Conservation (phyloP, 306 rosid species). For the Pterocarpus macrocarpus region DNA sequence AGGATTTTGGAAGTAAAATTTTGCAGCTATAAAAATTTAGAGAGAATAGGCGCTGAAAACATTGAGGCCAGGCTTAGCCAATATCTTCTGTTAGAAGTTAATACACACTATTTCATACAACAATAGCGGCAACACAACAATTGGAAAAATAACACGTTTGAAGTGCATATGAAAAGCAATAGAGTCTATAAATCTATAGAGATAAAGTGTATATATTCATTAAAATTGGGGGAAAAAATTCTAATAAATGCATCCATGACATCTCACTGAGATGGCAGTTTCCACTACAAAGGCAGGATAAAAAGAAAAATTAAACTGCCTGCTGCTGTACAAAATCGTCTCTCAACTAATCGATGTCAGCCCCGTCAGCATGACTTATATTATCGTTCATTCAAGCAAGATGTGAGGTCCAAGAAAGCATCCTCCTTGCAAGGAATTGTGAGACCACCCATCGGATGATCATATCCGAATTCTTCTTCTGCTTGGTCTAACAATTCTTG, state of each 20-base stretch:
- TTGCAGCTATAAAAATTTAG: not conserved
- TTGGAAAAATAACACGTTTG: not conserved
- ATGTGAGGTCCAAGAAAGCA: conserved; percentile 7
- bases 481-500: conserved; percentile 44
- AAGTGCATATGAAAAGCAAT: not conserved
- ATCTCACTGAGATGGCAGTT: not conserved
- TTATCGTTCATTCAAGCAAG: conserved; percentile 22
- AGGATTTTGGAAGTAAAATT: no score
- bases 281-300: conserved; percentile 3
- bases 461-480: conserved; percentile 51
- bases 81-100: not conserved
- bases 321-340: conserved; percentile 23
- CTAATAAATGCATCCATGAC: not conserved
- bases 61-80: not conserved
- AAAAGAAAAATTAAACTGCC: not conserved
- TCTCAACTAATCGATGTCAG: conserved; percentile 27
- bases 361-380: not conserved
- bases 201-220: not conserved
- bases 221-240: not conserved
- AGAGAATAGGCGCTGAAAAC: not conserved
- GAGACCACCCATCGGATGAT: conserved; percentile 54
- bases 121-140: not conserved
- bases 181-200: not conserved
- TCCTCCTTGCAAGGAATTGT: conserved; percentile 49
- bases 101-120: not conserved